Evolutionary conservation across 345 rosid species (phyloP), one percentile per base, ranked within the genome.

Genomic region (Gossypium turneri): DNA sequence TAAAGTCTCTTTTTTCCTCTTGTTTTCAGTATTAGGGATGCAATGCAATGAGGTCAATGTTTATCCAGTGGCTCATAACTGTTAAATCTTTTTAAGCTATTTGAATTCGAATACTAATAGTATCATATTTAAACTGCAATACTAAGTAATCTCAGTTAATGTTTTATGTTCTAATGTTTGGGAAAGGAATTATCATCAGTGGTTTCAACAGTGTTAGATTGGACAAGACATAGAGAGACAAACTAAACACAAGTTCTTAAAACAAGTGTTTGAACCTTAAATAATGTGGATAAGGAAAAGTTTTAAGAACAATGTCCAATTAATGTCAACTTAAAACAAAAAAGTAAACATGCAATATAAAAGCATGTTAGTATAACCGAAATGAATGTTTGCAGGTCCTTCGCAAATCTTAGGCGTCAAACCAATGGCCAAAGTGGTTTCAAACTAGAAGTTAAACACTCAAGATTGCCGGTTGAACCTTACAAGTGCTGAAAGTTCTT

Each of bases 351-450:
- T 56, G 24, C 20, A 20, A 9, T 19, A 9, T 55, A 55, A 55
- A 53, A 38, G 16, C 9, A 53, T 44, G 63, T 44, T 55, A 51
- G 11, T 34, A 66, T 75, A 75, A 75, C 73, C 50, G 64, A 27
- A 74, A 51, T 74, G 70, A 72, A 44, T 74, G 20, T 74, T 24
- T 64, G 71, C 77, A 34, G 77, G 77, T 51, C 24, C 57, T 66
- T 20, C 73, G 9, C 27, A 75, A 66, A 66, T 75, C 69, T 73
- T 61, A 47, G 52, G 75, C 41, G 24, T 3, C 56, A 48, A 61
- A 60, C 48, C 34, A 59, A 17, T 61, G 68, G 44, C 44, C 69
- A 73, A 60, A 73, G 76, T 73, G 76, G 64, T 48, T 75, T 44
- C 55, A 64, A 64, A 75, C 63, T 66, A 65, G 22, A 67, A 66